A percentile compares a stretch with the other conserved stretches of the same genome.
phyloP scores from a whole-genome alignment of 2,329 filamentous ascomycete genomes.

The Penicillium sp. region DNA sequence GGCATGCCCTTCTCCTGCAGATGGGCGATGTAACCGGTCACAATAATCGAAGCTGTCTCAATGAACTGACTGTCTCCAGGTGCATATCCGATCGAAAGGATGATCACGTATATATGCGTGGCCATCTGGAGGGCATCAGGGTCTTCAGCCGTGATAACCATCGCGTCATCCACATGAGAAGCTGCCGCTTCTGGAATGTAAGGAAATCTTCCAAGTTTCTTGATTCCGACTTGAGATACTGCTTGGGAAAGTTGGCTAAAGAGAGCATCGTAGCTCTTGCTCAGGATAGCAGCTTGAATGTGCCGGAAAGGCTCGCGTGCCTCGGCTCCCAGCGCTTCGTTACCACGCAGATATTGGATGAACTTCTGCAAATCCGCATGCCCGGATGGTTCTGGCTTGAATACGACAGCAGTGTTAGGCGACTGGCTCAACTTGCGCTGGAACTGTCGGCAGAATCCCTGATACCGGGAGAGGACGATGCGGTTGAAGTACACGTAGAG shows the following conservation, averaged over 20 bases:
- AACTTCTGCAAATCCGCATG: slow-evolving; percentile 43
- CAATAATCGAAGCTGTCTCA: slow-evolving; percentile 64
- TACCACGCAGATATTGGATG: slow-evolving; percentile 38
- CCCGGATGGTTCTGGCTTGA: slow-evolving; percentile 58
- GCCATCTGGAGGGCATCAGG: slow-evolving; percentile 68
- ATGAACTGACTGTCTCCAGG: slow-evolving; percentile 56
- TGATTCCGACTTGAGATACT: slow-evolving; percentile 38
- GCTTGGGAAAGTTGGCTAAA: slow-evolving; percentile 45
- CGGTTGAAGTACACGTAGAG: slow-evolving; percentile 87
- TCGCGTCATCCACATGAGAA: slow-evolving; percentile 56
- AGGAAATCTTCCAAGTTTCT: slow-evolving; percentile 28
- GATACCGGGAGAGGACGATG: slow-evolving; percentile 77
- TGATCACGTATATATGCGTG: slow-evolving; percentile 67
- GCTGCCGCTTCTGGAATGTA: slow-evolving; percentile 47
- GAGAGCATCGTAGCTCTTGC: slow-evolving; percentile 45
- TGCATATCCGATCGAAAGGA: slow-evolving; percentile 61
- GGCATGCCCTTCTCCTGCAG: slow-evolving; percentile 72
- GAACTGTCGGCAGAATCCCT: slow-evolving; percentile 60
- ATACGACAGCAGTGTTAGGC: slow-evolving; percentile 54
- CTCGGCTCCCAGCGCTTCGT: slow-evolving; percentile 41
- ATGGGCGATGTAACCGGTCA: slow-evolving; percentile 80
- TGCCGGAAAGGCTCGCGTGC: slow-evolving; percentile 48
- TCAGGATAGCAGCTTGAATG: slow-evolving; percentile 47
- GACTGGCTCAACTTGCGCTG: slow-evolving; percentile 54
- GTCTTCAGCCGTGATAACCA: slow-evolving; percentile 44